Evolutionary conservation across 1,139 yeast species (phyloP), one percentile per base, ranked within the genome.

Genomic region (Geotrichum cucujoidarum): DNA sequence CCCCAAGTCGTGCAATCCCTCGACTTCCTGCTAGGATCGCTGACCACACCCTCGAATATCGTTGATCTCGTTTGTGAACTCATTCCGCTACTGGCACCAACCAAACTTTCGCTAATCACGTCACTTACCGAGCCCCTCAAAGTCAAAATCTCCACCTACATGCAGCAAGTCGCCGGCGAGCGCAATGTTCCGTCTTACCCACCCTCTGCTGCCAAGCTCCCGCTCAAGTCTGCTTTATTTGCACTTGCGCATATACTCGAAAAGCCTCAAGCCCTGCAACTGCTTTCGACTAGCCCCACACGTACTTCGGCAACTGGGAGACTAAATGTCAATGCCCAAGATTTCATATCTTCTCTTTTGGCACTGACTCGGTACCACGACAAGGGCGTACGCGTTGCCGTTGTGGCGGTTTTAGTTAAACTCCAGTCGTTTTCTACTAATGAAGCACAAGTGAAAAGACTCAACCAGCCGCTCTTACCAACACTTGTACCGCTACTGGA

Each of bases 401-500:
- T 67, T 1, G 60, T 64, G 4, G 59, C 64, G 20, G 55, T 67
- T 25, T 54, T 68, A 21, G 56, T 68, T 4, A 57, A 61, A 32
- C 49, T 67, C 11, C 63, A 60, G 44, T 50, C 50, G 31, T 50
- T 53, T 35, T 55, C 62, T 5, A 48, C 51, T 4, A 52, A 55
- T 14, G 53, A 57, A 2, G 50, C 51, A 13, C 60, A 57, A 45
- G 53, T 58, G 20, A 54, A 54, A 8, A 37, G 36, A n/a, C 53
- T 68, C 20, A 54, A 61, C 4, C 54, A 55, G 29, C 57, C 61
- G 10, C 51, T 68, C 13, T 51, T 68, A 11, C 71, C 72, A 1
- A 60, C 67, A 4, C 53, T 68, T n/a, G 60, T 67, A 14, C 66
- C 68, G 4, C 50, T 65, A 16, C 52, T 65, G 14, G 57, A 57